Evolutionary conservation across 2,329 filamentous ascomycete genomes (phyloP).

Genomic region (Colletotrichum falcatum): DNA sequence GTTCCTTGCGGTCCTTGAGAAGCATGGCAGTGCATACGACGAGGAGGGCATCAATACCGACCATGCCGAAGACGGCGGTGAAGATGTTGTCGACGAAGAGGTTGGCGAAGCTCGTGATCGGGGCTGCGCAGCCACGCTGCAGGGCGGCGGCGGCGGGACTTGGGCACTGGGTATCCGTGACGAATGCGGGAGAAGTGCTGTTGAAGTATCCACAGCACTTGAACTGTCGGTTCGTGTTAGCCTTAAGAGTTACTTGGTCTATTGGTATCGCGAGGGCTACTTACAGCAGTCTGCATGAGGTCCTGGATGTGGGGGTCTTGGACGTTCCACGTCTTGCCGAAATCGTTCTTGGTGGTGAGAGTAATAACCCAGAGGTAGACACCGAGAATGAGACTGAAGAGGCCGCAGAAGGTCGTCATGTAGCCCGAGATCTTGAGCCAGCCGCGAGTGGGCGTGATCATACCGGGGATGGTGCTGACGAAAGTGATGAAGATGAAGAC

Average conservation of each 20-base stretch:
- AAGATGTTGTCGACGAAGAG: constrained; percentile 80
- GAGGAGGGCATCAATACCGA: constrained; percentile 76
- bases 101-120: constrained; percentile 77
- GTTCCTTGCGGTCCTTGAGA: constrained; percentile 84
- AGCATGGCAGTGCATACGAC: constrained; percentile 80
- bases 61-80: constrained; percentile 83
- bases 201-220: constrained; percentile 85
- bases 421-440: constrained; percentile 79
- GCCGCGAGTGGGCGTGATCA: constrained; percentile 73
- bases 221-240: constrained; percentile 65
- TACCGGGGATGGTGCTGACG: constrained; percentile 75
- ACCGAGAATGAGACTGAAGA: constrained; percentile 76
- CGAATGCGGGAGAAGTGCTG: constrained; percentile 77
- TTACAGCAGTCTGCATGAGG: constrained; percentile 77
- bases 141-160: constrained; percentile 78
- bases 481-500: constrained; percentile 79
- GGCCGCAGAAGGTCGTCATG: constrained; percentile 68
- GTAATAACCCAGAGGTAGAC: constrained; percentile 80
- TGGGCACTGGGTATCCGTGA: constrained; percentile 75
- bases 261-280: constrained; percentile 43
- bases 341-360: constrained; percentile 72
- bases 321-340: constrained; percentile 69
- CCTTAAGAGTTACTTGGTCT: constrained; percentile 27
- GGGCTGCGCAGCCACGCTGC: constrained; percentile 75
- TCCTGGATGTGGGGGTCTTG: constrained; percentile 71